Evolutionary conservation across 495 filamentous ascomycete species (phyloP), one percentile per base, ranked within the genome.

Genomic region (Podospora didyma): DNA sequence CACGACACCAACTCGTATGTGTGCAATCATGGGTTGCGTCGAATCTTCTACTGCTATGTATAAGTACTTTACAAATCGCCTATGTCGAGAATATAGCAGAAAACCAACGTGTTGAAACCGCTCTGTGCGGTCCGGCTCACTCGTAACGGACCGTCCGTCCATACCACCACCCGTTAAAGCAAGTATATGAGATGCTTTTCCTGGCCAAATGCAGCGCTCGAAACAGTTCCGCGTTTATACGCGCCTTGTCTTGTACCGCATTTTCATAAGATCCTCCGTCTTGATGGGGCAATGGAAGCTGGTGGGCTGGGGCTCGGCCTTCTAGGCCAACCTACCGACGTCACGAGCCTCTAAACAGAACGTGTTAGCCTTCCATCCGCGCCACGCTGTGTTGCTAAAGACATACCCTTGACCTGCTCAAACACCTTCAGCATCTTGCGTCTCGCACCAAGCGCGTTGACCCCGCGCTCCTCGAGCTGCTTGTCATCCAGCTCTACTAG

Each of bases 361-460:
- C 22, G 45, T 19, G 24, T 57, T 23, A 22, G 54, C 26, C 16
- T 22, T 23, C 19, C 39, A 46, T 21, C 45, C 26, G 14, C 4
- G 39, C n/a, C 4, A 7, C 7, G 6, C 12, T 14, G 39, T 19
- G 3, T 10, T 28, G 11, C 5, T 16, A 9, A 6, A 28, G 17
- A 69, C 65, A 61, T 72, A 81, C 79, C 91, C 65, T 86, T 88
- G 66, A 98, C 92, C 77, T 97, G 93, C 65, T 95, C 92, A 72
- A 97, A 97, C 24, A 96, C 94, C 84, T 98, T 98, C 46, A 98
- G 76, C 92, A 98, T 96, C 81, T 98, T 98, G 73, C 92, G 89
- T 56, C 94, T 80, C 19, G 94, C 94, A 61, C 94, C 94, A 57
- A 97, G 80, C 44, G 94, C 94, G 70, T 96, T 97, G 31, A 98